Evolutionary conservation across 306 rosid species (phyloP), one percentile per base, ranked within the genome.

Genomic region (Quercus ilex): DNA sequence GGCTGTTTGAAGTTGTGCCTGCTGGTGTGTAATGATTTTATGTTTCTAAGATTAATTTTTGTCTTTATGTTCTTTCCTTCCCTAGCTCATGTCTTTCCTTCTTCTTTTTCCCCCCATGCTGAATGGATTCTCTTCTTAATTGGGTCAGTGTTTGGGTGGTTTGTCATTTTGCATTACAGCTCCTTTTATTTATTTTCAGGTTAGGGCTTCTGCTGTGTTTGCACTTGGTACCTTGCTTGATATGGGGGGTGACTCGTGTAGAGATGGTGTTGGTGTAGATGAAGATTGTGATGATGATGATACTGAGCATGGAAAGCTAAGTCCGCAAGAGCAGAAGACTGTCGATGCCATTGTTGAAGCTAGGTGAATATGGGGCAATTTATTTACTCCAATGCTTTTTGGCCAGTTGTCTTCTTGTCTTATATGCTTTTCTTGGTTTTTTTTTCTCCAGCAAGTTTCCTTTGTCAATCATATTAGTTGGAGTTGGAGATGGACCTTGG

Each of bases 151-250:
- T 55, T 75, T 60, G 38, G 69, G 49, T 52, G 77, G 30, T 52
- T 12, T 46, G 8, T 68, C 71, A 77, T 73, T n/a, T n/a, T 10
- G 6, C 41, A 51, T 55, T 26, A 78, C 75, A 60, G 49, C 46
- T 21, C 38, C 35, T 55, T 41, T 79, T 78, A 18, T 85, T 90
- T 76, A 56, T 73, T 73, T 71, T 80, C 96, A 96, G 99, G 99
- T 96, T 73, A 93, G 99, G 88, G 99, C 99, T 73, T 90, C 98
- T 78, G 97, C 98, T 78, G 94, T 91, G 86, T 93, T 93, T 77
- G 96, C 98, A 25, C 81, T 96, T 82, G 99, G 99, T 43, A 91
- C 99, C 51, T 91, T 96, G 77, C 97, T 96, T 69, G 96, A 90
- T 81, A 92, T 88, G 83, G 98, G 94, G 59, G 92, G 89, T 62